A percentile compares a stretch with the other conserved stretches of the same genome.
phyloP scores from a whole-genome alignment of 768 basidiomycete species.

The Lactarius tabidus region DNA sequence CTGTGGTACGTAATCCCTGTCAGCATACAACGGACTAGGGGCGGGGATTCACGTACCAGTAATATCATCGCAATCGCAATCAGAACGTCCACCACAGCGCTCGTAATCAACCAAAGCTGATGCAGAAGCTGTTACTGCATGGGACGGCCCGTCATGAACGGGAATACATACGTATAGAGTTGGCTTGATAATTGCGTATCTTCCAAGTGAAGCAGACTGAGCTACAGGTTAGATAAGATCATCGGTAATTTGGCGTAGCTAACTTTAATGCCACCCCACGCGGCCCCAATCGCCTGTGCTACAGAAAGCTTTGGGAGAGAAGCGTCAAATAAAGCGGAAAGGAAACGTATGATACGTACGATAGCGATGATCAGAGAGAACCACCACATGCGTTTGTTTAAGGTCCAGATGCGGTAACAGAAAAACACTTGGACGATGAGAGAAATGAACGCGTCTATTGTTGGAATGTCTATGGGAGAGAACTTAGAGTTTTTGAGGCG shows the following conservation, averaged over 20 bases:
- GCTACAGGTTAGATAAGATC: background rate
- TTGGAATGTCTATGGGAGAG: conserved; percentile 8
- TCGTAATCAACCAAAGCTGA: conserved; percentile 15
- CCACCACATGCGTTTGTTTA: conserved; percentile 14
- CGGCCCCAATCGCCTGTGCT: background rate
- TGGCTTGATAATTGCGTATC: background rate
- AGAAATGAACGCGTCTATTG: conserved; percentile 8
- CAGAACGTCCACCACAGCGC: conserved; percentile 11
- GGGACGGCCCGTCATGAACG: background rate
- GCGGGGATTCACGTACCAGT: background rate
- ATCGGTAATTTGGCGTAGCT: background rate
- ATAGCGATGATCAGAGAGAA: background rate
- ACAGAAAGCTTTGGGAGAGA: background rate
- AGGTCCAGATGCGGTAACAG: conserved; percentile 15
- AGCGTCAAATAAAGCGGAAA: background rate
- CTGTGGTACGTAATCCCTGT: background rate
- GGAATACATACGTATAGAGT: conserved; percentile 2
- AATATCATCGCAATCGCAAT: conserved; percentile 13
- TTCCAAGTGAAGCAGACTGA: conserved; percentile 6
- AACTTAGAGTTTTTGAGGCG: conserved; percentile 1
- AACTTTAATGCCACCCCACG: conserved; percentile 8
- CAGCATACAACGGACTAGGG: background rate
- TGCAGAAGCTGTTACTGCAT: background rate
- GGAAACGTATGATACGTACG: background rate
- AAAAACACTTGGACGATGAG: conserved; percentile 17